Base-by-base conservation (phyloP, 306 rosid species). In the Hippophae rhamnoides region DNA sequence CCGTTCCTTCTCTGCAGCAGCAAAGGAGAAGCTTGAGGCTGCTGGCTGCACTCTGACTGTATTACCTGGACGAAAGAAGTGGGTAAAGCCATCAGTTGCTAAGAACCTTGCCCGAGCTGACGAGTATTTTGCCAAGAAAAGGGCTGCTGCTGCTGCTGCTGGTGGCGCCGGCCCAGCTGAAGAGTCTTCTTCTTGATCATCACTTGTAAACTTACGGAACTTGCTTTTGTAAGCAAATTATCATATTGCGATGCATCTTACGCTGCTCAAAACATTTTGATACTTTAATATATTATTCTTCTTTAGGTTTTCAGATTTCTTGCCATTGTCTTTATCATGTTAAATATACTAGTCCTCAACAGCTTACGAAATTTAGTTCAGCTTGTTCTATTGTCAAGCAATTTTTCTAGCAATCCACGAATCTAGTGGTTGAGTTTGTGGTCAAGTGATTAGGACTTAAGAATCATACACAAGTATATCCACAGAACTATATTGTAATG, bases 91-190 rank as follows among this genome's bases (percentile, higher is more conserved):
- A 61, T 84, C 97, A 2, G 97, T 92, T 70, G 85, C 94, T 44
- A 92, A 88, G 68, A 92, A 88, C 78, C 73, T 80, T 23, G 99
- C 96, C 13, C 99, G 99, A 38, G 96, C 99, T 0, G 99, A 92
- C 0, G 96, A 92, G 70, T 88, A 88, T 81, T 92, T 88, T 12
- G 95, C 95, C 76, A 92, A 78, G 84, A 92, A 88, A 70, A 82
- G 82, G 27, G 95, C 86, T 12, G 81, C 92, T 0, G 76, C 82
- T 9, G 71, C 85, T 59, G 80, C 81, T 18, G 18, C 18, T 18
- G n/a, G n/a, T n/a, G 23, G 23, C 23, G 23, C 23, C 1, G 23
- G 23, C 25, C 54, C 54, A 14, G 52, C 84, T 6, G 60, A 61
- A 13, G 89, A 83, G 40, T 65, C 75, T 58, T 64, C 84, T 0